Evolutionary conservation across 1,284 basidiomycete genomes (phyloP).

Genomic region (Anthracocystis walkeri): DNA sequence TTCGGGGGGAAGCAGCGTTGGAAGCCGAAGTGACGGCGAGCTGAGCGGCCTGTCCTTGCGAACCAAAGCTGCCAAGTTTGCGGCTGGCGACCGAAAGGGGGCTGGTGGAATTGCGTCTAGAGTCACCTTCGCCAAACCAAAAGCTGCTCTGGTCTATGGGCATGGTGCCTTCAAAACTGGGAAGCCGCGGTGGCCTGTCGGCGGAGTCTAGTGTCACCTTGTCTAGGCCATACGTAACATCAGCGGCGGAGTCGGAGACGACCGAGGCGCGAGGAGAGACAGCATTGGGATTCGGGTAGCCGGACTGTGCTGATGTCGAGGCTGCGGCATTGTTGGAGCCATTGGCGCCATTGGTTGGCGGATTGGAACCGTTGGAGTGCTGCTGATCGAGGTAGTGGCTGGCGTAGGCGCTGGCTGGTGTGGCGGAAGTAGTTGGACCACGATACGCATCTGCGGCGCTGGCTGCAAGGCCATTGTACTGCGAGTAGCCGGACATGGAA

Average conservation of each 20-base stretch:
- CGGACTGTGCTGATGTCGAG: constrained; percentile 8
- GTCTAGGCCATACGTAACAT: constrained; percentile 20
- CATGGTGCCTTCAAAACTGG: constrained; percentile 51
- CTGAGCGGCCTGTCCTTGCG: constrained; percentile 39
- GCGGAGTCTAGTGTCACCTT: constrained; percentile 19
- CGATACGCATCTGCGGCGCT: constrained; percentile 49
- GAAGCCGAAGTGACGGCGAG: constrained; percentile 20
- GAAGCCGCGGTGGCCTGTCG: constrained; percentile 44
- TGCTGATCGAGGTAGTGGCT: constrained; percentile 43
- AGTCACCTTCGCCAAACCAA: constrained; percentile 39
- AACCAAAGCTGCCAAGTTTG: constrained; percentile 43
- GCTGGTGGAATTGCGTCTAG: constrained; percentile 27
- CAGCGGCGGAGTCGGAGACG: constrained; percentile 20
- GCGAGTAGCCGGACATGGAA: constrained; percentile 31
- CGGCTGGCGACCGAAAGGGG: constrained; percentile 31
- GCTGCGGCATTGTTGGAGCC: constrained; percentile 7
- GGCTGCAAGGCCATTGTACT: constrained; percentile 30
- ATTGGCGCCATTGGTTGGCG: constrained; percentile 10
- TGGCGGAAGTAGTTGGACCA: constrained; percentile 11
- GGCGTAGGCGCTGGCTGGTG: constrained; percentile 45
- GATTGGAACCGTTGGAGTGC: constrained; percentile 14
- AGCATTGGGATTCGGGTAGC: constrained; percentile 42
- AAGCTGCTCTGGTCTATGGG: constrained; percentile 35
- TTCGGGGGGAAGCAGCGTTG: constrained; percentile 33
- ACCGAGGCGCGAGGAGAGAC: constrained; percentile 42